phyloP scores from a whole-genome alignment of 805 yeast species.

The Wickerhamiella cacticola region DNA sequence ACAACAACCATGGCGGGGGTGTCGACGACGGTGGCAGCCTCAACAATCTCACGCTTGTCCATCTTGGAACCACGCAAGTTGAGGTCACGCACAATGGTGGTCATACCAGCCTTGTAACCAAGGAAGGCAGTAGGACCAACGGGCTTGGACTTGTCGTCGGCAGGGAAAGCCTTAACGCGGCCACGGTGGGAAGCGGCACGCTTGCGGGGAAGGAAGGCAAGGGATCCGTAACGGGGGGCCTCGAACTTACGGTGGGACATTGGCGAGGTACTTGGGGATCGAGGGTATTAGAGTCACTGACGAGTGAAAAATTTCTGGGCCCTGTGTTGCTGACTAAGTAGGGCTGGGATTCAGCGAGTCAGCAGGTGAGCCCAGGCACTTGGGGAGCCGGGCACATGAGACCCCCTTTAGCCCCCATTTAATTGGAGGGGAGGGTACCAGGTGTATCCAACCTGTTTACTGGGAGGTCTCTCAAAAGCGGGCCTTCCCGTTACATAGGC shows the following conservation, averaged over 20 bases:
- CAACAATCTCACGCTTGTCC: constrained; percentile 99
- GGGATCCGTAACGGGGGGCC: constrained; percentile 99
- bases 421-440: too few species aligned
- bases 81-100: constrained; percentile 99
- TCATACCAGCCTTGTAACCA: constrained; percentile 99
- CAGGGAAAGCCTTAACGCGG: constrained; percentile 98
- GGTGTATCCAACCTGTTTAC: too few species aligned
- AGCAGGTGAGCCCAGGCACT: too few species aligned
- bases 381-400: too few species aligned
- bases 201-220: constrained; percentile 99
- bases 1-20: constrained; percentile 98
- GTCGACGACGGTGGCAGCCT: constrained; percentile 98
- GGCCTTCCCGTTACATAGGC: too few species aligned
- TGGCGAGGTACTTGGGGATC: not conserved
- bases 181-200: constrained; percentile 98
- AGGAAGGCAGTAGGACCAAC: constrained; percentile 98
- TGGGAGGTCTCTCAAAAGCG: too few species aligned
- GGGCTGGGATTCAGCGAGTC: not conserved
- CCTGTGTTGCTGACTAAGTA: not conserved
- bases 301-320: constrained; percentile 2
- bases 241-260: constrained; percentile 99
- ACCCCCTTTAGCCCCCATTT: too few species aligned
- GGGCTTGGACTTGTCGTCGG: constrained; percentile 94
- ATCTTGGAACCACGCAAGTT: constrained; percentile 99
- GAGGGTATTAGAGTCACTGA: too few species aligned